Evolutionary conservation across 2,329 filamentous ascomycete genomes (phyloP), one percentile per base, ranked within the genome.

Genomic region (Pyricularia pennisetigena): DNA sequence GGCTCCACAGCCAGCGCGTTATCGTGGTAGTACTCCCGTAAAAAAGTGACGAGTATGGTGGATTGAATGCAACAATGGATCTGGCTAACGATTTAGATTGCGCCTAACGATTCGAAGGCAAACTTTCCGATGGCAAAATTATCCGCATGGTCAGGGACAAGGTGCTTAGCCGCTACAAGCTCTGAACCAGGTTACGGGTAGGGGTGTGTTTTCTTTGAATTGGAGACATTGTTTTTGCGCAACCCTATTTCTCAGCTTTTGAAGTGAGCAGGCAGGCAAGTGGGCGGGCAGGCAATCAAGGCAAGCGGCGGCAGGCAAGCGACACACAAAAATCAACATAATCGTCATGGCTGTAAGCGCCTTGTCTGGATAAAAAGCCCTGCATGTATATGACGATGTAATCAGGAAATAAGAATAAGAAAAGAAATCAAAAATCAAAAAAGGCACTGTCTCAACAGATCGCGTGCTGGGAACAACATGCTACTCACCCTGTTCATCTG

Each of bases 281-380:
- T 32, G 30, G 30, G 35, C 35, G 14, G 10, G 14, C 41, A 8
- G 41, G 41, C 41, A 49, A 2, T 10, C 14, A 41, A 41, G n/a
- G 41, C 16, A 35, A 14, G 12, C 32, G 32, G 32, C 32, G 41
- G 41, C 41, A 49, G 41, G 41, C 41, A 49, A 49, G 41, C 41
- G 20, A 49, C 20, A 49, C 20, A 49, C 20, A 5, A 49, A 20
- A 41, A 16, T 29, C 29, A 29, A 29, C 7, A 29, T 14, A 16
- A 3, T 49, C 7, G n/a, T 23, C 24, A 30, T 16, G 64, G n/a
- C 14, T 23, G 28, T 24, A 35, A 35, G 30, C n/a, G 69, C 69
- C 64, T 69, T 67, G 68, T 35, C 67, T 67, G 35, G 26, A 16
- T 24, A 26, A 35, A 35, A 24, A 28, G n/a, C n/a, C 23, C 63